These are phyloP conservation scores for Scleroderma citrinum DNA, from an alignment of 768 basidiomycete species.

Conservation along the genomic window DNA sequence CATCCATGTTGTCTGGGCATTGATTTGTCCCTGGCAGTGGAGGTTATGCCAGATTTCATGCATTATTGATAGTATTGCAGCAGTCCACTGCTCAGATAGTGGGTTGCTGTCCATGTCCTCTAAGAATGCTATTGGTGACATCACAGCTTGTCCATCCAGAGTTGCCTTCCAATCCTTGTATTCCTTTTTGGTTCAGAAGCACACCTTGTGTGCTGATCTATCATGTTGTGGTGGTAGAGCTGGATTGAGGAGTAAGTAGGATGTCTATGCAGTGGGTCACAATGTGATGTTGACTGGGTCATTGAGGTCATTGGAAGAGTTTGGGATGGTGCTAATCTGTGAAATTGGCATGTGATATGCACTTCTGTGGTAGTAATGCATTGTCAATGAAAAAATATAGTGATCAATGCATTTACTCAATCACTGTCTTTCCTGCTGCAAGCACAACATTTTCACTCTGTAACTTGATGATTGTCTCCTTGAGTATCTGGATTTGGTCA, in stretches of 20 bases:
- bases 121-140: neutral
- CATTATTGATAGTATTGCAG: neutral
- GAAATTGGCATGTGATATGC: neutral
- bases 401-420: neutral
- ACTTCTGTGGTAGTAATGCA: too few species aligned
- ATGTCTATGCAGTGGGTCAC: too few species aligned
- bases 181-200: neutral
- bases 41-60: neutral
- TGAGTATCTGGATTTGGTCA: neutral
- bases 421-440: neutral
- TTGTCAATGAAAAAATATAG: too few species aligned
- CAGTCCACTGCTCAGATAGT: neutral
- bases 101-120: neutral
- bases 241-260: too few species aligned
- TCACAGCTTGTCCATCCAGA: neutral
- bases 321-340: neutral
- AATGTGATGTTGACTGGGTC: neutral
- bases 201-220: neutral
- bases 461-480: neutral
- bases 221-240: neutral
- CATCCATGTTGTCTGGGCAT: neutral
- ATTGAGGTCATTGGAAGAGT: neutral
- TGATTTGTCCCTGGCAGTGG: neutral
- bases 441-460: neutral
- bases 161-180: neutral